A percentile compares a stretch with the other conserved stretches of the same genome.
Conservation (phyloP, 306 rosid genomes). For the Castanea crenata region DNA sequence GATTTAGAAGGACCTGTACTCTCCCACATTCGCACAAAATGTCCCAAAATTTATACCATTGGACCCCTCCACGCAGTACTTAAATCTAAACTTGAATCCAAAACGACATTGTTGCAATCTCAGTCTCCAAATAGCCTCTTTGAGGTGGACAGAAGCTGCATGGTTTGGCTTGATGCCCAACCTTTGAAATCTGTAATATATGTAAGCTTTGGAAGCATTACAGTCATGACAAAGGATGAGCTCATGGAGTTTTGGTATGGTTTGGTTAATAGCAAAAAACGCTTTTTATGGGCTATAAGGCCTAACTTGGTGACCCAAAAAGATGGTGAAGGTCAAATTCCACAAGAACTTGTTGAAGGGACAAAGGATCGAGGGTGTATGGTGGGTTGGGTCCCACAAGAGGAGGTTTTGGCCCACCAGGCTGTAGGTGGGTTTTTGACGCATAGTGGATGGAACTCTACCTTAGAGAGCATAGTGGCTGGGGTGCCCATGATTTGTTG, state of each 20-base stretch:
- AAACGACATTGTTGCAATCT: not conserved
- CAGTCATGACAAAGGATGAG: not conserved
- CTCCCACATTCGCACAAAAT: slow-evolving; percentile 13
- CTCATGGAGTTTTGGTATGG: slow-evolving; percentile 47
- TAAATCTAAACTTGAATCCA: not conserved
- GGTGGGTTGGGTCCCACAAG: too few species aligned
- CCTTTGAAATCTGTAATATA: slow-evolving; percentile 34
- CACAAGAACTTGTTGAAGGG: too few species aligned
- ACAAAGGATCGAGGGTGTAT: too few species aligned
- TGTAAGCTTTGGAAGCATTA: slow-evolving; percentile 47
- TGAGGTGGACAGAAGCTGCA: slow-evolving; percentile 28
- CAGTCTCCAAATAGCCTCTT: not conserved
- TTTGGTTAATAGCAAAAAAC: slow-evolving; percentile 26
- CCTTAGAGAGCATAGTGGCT: too few species aligned
- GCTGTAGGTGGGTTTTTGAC: too few species aligned
- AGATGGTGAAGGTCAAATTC: not conserved
- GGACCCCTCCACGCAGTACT: slow-evolving; percentile 41
- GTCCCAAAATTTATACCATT: slow-evolving; percentile 26
- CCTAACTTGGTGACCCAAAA: slow-evolving; percentile 1
- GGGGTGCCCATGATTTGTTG: too few species aligned
- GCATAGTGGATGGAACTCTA: too few species aligned
- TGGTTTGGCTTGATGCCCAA: slow-evolving; percentile 38
- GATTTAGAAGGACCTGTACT: slow-evolving; percentile 50
- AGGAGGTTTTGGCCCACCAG: too few species aligned
- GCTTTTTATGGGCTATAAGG: slow-evolving; percentile 45